phyloP scores from a whole-genome alignment of 208 protist genomes.

The Zelonia costaricensis region DNA sequence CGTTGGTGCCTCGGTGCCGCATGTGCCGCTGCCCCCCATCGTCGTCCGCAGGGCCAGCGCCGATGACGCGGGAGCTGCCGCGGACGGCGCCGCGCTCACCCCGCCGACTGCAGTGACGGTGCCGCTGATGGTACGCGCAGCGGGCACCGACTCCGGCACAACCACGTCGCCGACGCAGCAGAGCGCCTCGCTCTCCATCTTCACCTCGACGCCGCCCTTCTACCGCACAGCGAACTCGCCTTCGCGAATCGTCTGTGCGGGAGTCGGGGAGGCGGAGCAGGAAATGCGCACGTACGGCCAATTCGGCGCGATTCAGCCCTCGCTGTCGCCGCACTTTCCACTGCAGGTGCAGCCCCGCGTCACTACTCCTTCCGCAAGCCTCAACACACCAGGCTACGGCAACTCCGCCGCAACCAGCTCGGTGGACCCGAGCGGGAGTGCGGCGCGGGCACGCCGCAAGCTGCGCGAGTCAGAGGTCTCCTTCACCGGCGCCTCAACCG shows the following conservation, averaged over 20 bases:
- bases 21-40: no score
- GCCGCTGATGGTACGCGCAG: not conserved
- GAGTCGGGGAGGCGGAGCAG: not conserved
- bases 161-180: no score
- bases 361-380: no score
- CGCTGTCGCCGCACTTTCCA: no score
- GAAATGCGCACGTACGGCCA: slow-evolving; percentile 1
- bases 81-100: no score
- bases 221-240: not conserved
- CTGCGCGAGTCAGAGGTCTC: slow-evolving; percentile 1
- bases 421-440: not conserved
- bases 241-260: not conserved
- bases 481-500: not conserved
- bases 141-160: no score
- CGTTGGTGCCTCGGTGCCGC: not conserved
- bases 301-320: no score
- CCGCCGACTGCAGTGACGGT: no score
- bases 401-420: no score
- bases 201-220: not conserved
- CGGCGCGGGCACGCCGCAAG: not conserved
- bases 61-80: no score
- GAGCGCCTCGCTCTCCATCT: not conserved
- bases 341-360: no score
- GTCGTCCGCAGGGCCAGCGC: no score
- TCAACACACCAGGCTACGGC: not conserved